Base-by-base conservation (phyloP, 805 yeast genomes). In the Candida hispaniensis region DNA sequence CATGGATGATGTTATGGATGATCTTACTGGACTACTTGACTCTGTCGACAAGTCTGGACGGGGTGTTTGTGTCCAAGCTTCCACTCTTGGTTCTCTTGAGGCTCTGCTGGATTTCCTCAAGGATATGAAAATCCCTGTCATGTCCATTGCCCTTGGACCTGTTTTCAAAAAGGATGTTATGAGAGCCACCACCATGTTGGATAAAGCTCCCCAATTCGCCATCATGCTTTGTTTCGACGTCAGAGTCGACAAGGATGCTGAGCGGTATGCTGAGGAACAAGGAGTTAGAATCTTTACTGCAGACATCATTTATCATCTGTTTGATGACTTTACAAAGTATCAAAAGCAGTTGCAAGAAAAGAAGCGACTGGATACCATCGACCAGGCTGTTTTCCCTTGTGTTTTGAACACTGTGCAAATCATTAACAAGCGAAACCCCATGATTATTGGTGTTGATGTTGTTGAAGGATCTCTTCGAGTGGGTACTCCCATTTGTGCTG, bases 191-290 rank as follows among this genome's bases (percentile, higher is more conserved):
- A 76, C 98, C 1, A 91, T 91, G 98, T 68, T 91, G 56, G 98
- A 91, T 45, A 85, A 79, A 60, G 96, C 94, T 14, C 88, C 86
- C 39, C 96, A 88, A 57, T 77, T 58, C 48, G 98, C 99, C 2
- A 79, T 88, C n/a, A 88, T 91, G 98, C 67, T 91, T 46, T 88
- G 97, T 71, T 91, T 91, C 61, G 99, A 91, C 68, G 98, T 91
- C 39, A 83, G 79, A 61, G 67, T 91, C 39, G 99, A 91, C 60
- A 88, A 81, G 59, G 99, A 91, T 60, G 99, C 99, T 34, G 96
- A 91, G 61, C 96, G 83, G 52, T 91, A 86, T 48, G 99, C 99
- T 30, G 79, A 72, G 43, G 96, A 91, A 58, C 88, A 88, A 52
- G 81, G 86, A 43, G 71, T 91, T 54, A 80, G 74, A 59, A 78